Conservation (phyloP, 192 early-diverging fungal species). For the Rhizoclosmatium globosum region DNA sequence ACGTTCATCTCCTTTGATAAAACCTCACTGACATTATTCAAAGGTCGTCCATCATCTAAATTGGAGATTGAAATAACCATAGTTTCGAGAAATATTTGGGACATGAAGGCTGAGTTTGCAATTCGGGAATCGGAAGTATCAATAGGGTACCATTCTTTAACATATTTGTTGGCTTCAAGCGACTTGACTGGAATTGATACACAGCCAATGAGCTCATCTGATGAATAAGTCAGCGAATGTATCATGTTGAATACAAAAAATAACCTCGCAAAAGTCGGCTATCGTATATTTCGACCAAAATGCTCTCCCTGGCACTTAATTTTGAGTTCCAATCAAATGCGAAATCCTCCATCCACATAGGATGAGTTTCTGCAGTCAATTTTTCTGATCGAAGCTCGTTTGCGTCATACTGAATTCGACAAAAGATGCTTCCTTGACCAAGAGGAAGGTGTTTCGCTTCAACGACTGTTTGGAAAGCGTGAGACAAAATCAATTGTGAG, state of each 20-base stretch:
- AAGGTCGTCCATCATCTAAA: not conserved
- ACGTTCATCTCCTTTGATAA: not conserved
- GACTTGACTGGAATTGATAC: conserved; percentile 35
- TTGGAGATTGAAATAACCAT: conserved; percentile 23
- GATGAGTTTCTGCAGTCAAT: conserved; percentile 44
- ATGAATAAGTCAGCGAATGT: not conserved
- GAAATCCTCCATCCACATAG: conserved; percentile 52
- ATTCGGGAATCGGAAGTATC: conserved; percentile 44
- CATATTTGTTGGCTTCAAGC: conserved; percentile 38
- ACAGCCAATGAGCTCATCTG: conserved; percentile 48
- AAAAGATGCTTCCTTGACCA: conserved; percentile 36
- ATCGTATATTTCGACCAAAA: conserved; percentile 45
- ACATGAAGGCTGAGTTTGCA: conserved; percentile 21
- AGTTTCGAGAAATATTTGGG: conserved; percentile 44
- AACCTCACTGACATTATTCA: not conserved
- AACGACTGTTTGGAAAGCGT: conserved; percentile 25
- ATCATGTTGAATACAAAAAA: not conserved
- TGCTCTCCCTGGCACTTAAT: not conserved
- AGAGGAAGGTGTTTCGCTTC: conserved; percentile 45
- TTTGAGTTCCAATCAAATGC: conserved; percentile 24
- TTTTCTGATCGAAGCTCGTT: conserved; percentile 26
- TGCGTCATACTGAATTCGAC: conserved; percentile 30
- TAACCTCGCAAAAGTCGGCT: conserved; percentile 27
- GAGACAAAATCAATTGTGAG: not conserved
- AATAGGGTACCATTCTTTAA: conserved; percentile 40